Evolutionary conservation across 306 rosid species (phyloP).

Genomic region (Dryas octopetala): DNA sequence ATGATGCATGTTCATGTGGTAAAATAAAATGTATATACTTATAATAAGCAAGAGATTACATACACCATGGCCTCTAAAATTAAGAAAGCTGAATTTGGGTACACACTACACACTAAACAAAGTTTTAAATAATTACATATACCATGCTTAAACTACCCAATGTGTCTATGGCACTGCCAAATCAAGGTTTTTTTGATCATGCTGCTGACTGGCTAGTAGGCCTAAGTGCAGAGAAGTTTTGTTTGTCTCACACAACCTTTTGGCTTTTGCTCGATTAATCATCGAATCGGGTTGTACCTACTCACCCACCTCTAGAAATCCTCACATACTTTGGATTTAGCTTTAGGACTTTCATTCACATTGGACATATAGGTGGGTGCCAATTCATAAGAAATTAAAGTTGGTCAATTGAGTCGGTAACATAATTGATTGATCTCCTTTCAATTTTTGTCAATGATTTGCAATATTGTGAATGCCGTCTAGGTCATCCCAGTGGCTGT

Average conservation of each 20-base stretch:
- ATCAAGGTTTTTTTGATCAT: background rate
- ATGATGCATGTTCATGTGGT: no score
- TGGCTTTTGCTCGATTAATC: conserved; percentile 2
- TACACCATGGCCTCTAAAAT: no score
- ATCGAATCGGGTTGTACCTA: conserved; percentile 24
- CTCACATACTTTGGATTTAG: conserved; percentile 14
- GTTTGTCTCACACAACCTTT: background rate
- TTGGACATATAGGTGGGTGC: conserved; percentile 14
- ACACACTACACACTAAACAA: no score
- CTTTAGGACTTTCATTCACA: background rate
- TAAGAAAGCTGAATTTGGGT: no score
- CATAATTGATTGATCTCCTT: background rate
- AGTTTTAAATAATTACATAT: no score
- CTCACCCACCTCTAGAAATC: conserved; percentile 33
- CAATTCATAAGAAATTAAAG: conserved; percentile 8
- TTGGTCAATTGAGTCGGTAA: conserved; percentile 10
- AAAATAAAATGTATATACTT: no score
- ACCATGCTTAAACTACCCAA: no score
- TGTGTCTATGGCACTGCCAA: no score
- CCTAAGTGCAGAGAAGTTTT: background rate
- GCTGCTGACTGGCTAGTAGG: background rate
- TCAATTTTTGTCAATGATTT: conserved; percentile 13
- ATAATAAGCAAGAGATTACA: no score
- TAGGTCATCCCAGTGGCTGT: no score
- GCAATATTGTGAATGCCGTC: no score